Conservation (phyloP, 2,329 filamentous ascomycete species). For the Diplodia corticola region DNA sequence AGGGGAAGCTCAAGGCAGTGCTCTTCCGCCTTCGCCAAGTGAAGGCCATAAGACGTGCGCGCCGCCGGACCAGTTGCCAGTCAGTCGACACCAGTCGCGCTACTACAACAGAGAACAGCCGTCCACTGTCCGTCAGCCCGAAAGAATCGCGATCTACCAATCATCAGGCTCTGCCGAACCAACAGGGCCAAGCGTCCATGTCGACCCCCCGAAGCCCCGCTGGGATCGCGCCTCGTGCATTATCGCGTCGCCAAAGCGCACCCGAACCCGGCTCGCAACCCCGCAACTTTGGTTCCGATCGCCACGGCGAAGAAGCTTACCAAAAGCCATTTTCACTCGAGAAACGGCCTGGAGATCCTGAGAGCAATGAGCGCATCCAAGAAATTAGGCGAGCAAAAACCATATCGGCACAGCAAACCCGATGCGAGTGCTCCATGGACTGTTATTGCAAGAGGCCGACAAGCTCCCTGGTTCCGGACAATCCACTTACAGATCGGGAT, state of each 20-base stretch:
- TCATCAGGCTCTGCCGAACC: neutral
- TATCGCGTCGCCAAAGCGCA: slow-evolving; percentile 3
- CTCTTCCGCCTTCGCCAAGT: neutral
- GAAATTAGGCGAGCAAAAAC: neutral
- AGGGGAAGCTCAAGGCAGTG: slow-evolving; percentile 1
- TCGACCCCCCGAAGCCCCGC: neutral
- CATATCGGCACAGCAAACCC: neutral
- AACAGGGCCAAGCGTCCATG: neutral
- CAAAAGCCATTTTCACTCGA: neutral
- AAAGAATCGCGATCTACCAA: neutral
- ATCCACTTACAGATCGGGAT: slow-evolving; percentile 5
- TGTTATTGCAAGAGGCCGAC: slow-evolving; percentile 16
- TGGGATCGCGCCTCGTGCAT: neutral
- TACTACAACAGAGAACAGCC: slow-evolving; percentile 6
- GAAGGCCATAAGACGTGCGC: neutral
- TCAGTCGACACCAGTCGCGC: neutral
- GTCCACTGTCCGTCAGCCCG: neutral
- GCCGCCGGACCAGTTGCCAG: neutral
- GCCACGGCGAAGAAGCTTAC: neutral
- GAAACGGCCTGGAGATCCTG: neutral
- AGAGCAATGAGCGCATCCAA: neutral
- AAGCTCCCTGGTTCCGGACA: slow-evolving; percentile 16
- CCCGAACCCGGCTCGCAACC: neutral
- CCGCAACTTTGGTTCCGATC: neutral
- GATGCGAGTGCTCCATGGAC: slow-evolving; percentile 1